Conservation (phyloP, 805 yeast genomes). For the Lachancea nothofagi region DNA sequence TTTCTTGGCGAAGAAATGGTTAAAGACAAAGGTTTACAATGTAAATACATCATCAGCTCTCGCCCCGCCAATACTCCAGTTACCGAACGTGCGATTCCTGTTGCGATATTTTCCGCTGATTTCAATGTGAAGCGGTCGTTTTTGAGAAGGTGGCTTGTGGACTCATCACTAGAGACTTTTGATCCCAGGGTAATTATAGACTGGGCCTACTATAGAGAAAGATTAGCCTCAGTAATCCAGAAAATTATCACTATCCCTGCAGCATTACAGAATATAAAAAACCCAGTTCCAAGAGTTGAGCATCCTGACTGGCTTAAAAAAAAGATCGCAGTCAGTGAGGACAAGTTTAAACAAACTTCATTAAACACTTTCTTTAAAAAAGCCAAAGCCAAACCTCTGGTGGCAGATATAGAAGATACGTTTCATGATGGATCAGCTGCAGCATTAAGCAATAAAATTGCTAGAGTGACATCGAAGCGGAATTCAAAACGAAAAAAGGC, state of each 20-base stretch:
- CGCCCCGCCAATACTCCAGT: constrained; percentile 83
- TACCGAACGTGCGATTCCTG: constrained; percentile 95
- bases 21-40: constrained; percentile 91
- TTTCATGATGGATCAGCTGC: constrained; percentile 36
- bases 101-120: constrained; percentile 89
- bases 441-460: constrained; percentile 22
- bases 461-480: constrained; percentile 36
- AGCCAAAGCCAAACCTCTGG: constrained; percentile 38
- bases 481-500: constrained; percentile 30
- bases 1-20: constrained; percentile 95
- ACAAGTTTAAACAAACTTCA: constrained; percentile 65
- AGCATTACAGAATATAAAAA: constrained; percentile 77
- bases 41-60: constrained; percentile 85
- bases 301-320: constrained; percentile 92
- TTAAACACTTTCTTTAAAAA: constrained; percentile 52
- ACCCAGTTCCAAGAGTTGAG: constrained; percentile 90
- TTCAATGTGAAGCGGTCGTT: constrained; percentile 60
- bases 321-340: constrained; percentile 53
- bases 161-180: constrained; percentile 66
- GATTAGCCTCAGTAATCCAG: constrained; percentile 88
- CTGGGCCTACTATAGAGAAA: constrained; percentile 88
- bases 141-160: constrained; percentile 81
- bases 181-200: constrained; percentile 88
- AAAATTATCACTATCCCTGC: constrained; percentile 97
- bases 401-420: constrained; percentile 73